Percentiles rank a stretch among this genome's conserved stretches.
Evolutionary conservation across 2,329 filamentous ascomycete genomes (phyloP).

Genomic region (Bipolaris victoriae): DNA sequence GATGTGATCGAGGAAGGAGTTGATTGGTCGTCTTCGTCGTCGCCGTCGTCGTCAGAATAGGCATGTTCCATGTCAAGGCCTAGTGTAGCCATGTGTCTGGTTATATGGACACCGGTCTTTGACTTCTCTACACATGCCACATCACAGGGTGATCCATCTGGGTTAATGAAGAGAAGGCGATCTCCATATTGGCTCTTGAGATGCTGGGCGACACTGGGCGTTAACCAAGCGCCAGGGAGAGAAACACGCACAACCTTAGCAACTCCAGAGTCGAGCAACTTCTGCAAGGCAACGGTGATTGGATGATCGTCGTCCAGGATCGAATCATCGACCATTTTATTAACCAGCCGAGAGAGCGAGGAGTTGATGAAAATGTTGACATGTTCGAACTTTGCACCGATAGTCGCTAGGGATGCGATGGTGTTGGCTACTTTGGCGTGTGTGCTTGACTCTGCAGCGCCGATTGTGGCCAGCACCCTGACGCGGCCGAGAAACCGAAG

Average conservation of each 20-base stretch:
- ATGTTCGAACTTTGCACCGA: slow-evolving; percentile 21
- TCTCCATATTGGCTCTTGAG: slow-evolving; percentile 12
- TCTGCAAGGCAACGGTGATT: slow-evolving; percentile 19
- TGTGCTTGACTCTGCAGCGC: not conserved
- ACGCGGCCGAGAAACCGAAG: slow-evolving; percentile 25
- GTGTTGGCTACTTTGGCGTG: slow-evolving; percentile 15
- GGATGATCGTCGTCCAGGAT: slow-evolving; percentile 21
- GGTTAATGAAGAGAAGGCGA: not conserved
- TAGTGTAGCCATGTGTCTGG: slow-evolving; percentile 14
- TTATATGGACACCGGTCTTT: slow-evolving; percentile 11
- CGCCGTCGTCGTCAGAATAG: not conserved
- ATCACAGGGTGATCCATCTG: not conserved
- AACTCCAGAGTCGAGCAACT: slow-evolving; percentile 15
- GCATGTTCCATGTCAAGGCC: slow-evolving; percentile 9
- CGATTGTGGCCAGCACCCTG: slow-evolving; percentile 10
- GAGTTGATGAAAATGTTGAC: slow-evolving; percentile 18
- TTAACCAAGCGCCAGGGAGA: slow-evolving; percentile 22
- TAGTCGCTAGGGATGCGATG: slow-evolving; percentile 16
- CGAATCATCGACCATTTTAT: slow-evolving; percentile 26
- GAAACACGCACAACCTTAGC: slow-evolving; percentile 14
- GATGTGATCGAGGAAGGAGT: slow-evolving; percentile 15
- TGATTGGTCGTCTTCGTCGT: not conserved
- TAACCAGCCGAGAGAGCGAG: slow-evolving; percentile 19
- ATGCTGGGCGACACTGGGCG: slow-evolving; percentile 12
- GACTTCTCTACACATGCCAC: slow-evolving; percentile 2